Base-by-base conservation (phyloP, 2,329 filamentous ascomycete species). In the Clathrospora elynae region DNA sequence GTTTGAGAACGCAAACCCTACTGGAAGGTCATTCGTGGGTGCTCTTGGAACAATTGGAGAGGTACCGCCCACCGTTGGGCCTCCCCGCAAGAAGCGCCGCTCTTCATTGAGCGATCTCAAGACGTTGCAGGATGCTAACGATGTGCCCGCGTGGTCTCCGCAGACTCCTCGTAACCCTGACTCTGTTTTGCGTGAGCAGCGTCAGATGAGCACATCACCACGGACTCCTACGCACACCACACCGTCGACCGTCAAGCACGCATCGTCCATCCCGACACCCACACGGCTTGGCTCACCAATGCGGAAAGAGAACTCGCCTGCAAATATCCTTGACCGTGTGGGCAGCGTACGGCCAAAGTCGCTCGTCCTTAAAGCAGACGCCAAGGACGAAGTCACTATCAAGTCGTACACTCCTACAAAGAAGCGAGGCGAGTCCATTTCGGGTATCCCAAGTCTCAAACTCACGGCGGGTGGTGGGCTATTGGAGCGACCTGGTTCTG, bases 81-180 rank as follows among this genome's bases (percentile, higher is more conserved):
- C 65, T 55, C 66, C 66, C 41, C 65, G 67, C 49, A 91, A 85
- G 73, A 96, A 95, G 75, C 81, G 92, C 41, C 85, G 92, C 65
- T 96, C 91, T 72, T 96, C 91, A 17, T 74, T 97, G 28, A 96
- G 91, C 4, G 92, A 97, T 67, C 77, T 97, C 33, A 87, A 84
- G 55, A 79, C 75, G 42, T 74, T 88, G 12, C 84, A 92, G 71
- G 78, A 82, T 41, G 77, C 65, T 62, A 52, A 84, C 42, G 51
- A 69, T 50, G 57, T 62, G 24, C 67, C 68, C 33, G 57, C 57
- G 48, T 71, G 67, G 68, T 67, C 65, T 29, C 62, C 68, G 29
- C 64, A 70, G 58, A 68, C 66, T 55, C 67, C 68, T 49, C 62
- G 57, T 29, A 55, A 56, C 37, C 52, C 54, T 12, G 63, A 64